Evolutionary conservation across 768 basidiomycete genomes (phyloP).

Genomic region (Lactarius hatsudake): DNA sequence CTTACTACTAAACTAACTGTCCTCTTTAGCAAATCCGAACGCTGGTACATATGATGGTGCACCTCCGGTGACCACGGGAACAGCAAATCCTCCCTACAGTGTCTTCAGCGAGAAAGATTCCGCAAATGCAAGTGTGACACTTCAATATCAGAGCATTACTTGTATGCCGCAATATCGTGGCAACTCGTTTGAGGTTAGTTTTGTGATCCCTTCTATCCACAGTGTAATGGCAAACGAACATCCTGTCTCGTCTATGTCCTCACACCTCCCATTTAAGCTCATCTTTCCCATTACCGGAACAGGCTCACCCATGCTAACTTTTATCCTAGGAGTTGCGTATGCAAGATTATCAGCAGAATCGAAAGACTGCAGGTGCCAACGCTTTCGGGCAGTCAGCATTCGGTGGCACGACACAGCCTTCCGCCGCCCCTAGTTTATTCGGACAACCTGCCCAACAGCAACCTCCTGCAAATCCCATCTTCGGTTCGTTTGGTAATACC

Average conservation of each 20-base stretch:
- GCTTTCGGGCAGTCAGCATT: conserved; percentile 38
- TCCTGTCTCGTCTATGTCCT: conserved; percentile 9
- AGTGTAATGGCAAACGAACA: not conserved
- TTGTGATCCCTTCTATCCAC: conserved; percentile 16
- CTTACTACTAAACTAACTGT: conserved; percentile 13
- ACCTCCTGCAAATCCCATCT: conserved; percentile 32
- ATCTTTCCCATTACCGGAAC: not conserved
- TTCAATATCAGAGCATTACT: conserved; percentile 80
- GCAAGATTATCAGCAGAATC: conserved; percentile 48
- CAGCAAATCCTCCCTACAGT: conserved; percentile 61
- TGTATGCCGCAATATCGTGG: conserved; percentile 77
- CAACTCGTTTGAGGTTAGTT: conserved; percentile 54
- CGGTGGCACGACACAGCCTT: conserved; percentile 32
- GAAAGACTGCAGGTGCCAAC: conserved; percentile 40
- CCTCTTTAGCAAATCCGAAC: conserved; percentile 32
- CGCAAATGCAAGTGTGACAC: conserved; percentile 40
- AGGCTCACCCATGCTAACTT: not conserved
- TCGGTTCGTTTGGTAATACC: conserved; percentile 33
- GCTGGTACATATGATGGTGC: conserved; percentile 37
- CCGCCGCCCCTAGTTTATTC: conserved; percentile 31
- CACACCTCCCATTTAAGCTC: not conserved
- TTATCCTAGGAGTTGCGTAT: conserved; percentile 42
- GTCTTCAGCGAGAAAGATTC: conserved; percentile 66
- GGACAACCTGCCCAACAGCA: conserved; percentile 35
- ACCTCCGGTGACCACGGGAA: conserved; percentile 65